A percentile compares a stretch with the other conserved stretches of the same genome.
These are phyloP conservation scores for Kwoniella newhampshirensis DNA, from an alignment of 768 basidiomycete species.

Conservation along the genomic window DNA sequence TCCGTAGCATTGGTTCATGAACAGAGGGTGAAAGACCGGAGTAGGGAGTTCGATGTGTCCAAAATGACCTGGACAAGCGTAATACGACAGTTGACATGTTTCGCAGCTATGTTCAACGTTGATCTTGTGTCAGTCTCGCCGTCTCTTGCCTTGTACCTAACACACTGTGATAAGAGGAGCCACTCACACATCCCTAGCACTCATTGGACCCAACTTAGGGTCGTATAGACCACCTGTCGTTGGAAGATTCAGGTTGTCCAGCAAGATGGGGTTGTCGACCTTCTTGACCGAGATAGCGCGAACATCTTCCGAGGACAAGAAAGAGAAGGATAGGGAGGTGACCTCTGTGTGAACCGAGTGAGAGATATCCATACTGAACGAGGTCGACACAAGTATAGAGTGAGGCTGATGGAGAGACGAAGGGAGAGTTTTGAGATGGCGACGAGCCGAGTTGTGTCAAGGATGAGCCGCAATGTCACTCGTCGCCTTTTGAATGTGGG, in stretches of 20 bases:
- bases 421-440: constrained; percentile 7
- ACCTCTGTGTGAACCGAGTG: constrained; percentile 83
- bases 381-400: neutral
- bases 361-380: constrained; percentile 74
- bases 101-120: no score
- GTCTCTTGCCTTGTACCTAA: neutral
- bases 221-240: constrained; percentile 92
- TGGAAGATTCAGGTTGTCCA: constrained; percentile 90
- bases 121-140: constrained; percentile 7
- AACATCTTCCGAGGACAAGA: constrained; percentile 82
- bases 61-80: constrained; percentile 94
- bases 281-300: constrained; percentile 96
- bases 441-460: constrained; percentile 13
- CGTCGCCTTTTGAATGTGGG: constrained; percentile 17
- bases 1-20: constrained; percentile 86
- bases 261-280: constrained; percentile 84
- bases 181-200: constrained; percentile 83
- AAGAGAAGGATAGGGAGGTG: constrained; percentile 84
- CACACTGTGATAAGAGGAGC: neutral
- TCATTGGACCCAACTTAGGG: constrained; percentile 86
- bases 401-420: neutral
- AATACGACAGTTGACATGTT: constrained; percentile 89
- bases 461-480: constrained; percentile 1
- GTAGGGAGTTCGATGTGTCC: constrained; percentile 95
- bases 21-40: constrained; percentile 94